phyloP scores from a whole-genome alignment of 2,329 filamentous ascomycete genomes.

The Massarina eburnea region DNA sequence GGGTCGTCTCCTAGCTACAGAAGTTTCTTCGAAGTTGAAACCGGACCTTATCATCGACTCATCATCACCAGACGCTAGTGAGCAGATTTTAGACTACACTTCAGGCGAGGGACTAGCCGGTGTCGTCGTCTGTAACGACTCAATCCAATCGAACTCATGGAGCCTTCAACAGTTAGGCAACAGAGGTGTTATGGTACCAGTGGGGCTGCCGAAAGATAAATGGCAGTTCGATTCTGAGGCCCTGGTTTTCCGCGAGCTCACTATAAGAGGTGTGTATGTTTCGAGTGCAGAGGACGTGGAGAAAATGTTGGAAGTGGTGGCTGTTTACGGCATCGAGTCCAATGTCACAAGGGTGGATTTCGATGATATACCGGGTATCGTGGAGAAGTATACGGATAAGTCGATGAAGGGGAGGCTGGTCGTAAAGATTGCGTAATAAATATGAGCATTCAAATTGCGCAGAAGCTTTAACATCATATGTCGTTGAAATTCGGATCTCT shows the following conservation, averaged over 20 bases:
- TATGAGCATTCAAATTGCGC: too few species aligned
- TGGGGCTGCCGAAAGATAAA: conserved; percentile 26
- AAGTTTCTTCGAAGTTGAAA: conserved; percentile 16
- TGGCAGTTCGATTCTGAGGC: conserved; percentile 29
- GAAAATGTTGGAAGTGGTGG: conserved; percentile 26
- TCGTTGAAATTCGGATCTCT: too few species aligned
- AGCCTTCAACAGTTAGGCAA: conserved; percentile 25
- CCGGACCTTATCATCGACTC: conserved; percentile 25
- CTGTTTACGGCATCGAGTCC: conserved; percentile 19
- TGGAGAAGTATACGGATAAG: conserved; percentile 19
- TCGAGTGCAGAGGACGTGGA: conserved; percentile 25
- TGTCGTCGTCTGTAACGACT: conserved; percentile 30
- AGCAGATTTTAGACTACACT: conserved; percentile 18
- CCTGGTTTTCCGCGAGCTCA: conserved; percentile 27
- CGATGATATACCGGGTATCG: conserved; percentile 21
- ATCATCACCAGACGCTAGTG: conserved; percentile 11
- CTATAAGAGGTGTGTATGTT: conserved; percentile 29
- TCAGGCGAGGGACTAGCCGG: conserved; percentile 25
- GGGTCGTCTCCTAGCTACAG: conserved; percentile 20
- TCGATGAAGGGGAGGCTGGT: conserved; percentile 28
- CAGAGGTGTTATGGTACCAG: conserved; percentile 24
- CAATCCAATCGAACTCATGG: conserved; percentile 24
- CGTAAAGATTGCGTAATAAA: conserved; percentile 14
- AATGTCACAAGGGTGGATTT: conserved; percentile 25
- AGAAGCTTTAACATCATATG: too few species aligned